Evolutionary conservation across 257 asterid genomes (phyloP), one percentile per base, ranked within the genome.

Genomic region (Solanum verrucosum): DNA sequence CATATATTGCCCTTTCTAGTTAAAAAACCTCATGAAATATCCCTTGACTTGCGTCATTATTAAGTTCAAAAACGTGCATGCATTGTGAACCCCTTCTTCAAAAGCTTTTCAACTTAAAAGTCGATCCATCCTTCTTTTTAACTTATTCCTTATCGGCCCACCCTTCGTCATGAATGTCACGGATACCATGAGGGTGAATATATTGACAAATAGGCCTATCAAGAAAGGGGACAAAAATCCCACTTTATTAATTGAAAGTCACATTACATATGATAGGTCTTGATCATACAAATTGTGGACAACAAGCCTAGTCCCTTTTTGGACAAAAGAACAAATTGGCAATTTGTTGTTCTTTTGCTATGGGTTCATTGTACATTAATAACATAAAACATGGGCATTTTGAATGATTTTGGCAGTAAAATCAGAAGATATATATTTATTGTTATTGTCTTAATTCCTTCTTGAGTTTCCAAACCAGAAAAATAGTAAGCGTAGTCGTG

Each of bases 211-310:
- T 83, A 20, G 49, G 35, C 70, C 67, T 82, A 42, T 27, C 42
- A 82, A 82, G 42, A 49, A 25, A 82, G 5, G 71, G 63, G 86
- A 82, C 40, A 82, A 27, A 44, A n/a, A 34, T 49, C 40, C 42
- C 21, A 52, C 34, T 83, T 63, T 31, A 56, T 29, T 4, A 56
- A 23, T 4, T 83, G 89, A 87, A 63, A 59, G 79, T 52, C 33
- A 88, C 90, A 73, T 88, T 87, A 85, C 89, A 84, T 83, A 85
- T 70, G 67, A 65, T 82, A 70, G 42, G 87, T 88, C 89, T 37
- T 81, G 87, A 88, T 90, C 93, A 81, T 82, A 87, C 87, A 49
- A 44, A 87, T 88, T 74, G 89, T 63, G 71, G 87, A 91, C 77
- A 73, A 68, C 52, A 59, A n/a, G 9, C 46, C 14, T 23, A 75